Percentiles rank a stretch among this genome's conserved stretches.
phyloP scores from a whole-genome alignment of 225 moss, liverwort and hornwort species.

The Antitrichia curtipendula region DNA sequence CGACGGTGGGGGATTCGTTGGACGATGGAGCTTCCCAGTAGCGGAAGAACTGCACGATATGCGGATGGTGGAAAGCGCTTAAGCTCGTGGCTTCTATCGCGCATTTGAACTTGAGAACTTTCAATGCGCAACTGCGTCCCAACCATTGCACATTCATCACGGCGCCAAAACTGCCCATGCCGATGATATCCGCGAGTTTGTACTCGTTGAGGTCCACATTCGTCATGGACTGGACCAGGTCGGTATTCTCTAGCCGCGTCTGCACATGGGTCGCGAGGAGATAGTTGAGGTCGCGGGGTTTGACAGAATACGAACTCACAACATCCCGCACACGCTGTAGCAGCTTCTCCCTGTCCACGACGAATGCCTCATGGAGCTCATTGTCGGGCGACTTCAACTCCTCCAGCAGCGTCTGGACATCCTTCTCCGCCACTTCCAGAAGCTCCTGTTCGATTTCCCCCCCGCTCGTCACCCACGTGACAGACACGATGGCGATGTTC shows the following conservation, averaged over 20 bases:
- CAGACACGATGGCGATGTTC: background rate
- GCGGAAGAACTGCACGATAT: slow-evolving; percentile 20
- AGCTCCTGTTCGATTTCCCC: background rate
- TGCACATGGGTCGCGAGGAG: slow-evolving; percentile 1
- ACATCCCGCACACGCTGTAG: background rate
- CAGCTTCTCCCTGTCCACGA: background rate
- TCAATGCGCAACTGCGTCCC: slow-evolving; percentile 13
- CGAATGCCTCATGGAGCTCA: background rate
- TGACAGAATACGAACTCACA: background rate
- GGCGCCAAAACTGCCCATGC: background rate
- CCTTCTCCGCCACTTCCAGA: background rate
- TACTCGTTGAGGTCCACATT: background rate
- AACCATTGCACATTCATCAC: slow-evolving; percentile 10
- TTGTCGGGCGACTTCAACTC: background rate
- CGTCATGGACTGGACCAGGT: background rate
- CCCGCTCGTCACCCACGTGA: background rate
- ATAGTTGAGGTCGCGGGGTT: background rate
- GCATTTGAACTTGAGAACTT: background rate
- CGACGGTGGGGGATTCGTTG: background rate
- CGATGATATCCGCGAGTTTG: rapidly evolving
- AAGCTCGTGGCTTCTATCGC: background rate
- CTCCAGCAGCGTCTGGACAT: background rate
- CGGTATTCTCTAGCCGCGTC: background rate
- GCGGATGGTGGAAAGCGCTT: slow-evolving; percentile 8
- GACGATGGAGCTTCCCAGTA: slow-evolving; percentile 1